Conservation (phyloP, 768 basidiomycete genomes). For the Naganishia randhawae region DNA sequence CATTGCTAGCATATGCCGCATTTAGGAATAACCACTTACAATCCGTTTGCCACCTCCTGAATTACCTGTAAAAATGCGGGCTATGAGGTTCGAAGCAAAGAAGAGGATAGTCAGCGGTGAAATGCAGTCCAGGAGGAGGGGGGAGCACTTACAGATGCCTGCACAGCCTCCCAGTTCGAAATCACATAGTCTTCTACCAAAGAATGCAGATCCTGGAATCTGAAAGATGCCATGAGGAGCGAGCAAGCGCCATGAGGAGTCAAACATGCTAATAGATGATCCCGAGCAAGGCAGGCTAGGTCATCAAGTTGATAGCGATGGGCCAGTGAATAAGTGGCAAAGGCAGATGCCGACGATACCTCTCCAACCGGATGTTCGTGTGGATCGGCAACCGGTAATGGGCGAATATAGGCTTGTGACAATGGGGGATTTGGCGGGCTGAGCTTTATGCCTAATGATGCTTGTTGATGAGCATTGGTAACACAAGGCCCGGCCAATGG, state of each 20-base stretch:
- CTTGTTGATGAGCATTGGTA: not conserved
- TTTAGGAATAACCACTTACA: slow-evolving; percentile 22
- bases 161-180: slow-evolving; percentile 69
- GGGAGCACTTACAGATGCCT: slow-evolving; percentile 5
- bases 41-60: slow-evolving; percentile 40
- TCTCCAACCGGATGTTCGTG: slow-evolving; percentile 66
- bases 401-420: too few relatives aligned
- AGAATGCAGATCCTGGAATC: slow-evolving; percentile 29
- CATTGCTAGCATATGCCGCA: not conserved
- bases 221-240: slow-evolving; percentile 53
- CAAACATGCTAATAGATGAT: slow-evolving; percentile 69
- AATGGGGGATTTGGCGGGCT: not conserved
- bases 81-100: too few relatives aligned
- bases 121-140: not conserved
- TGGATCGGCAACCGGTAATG: slow-evolving; percentile 57
- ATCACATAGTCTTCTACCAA: slow-evolving; percentile 65
- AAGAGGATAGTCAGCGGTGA: not conserved
- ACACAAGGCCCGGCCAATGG: not conserved
- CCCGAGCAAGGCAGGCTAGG: slow-evolving; percentile 64
- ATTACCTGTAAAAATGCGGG: slow-evolving; percentile 38
- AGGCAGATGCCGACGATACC: slow-evolving; percentile 65
- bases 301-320: slow-evolving; percentile 69
- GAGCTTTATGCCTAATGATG: not conserved
- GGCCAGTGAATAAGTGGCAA: slow-evolving; percentile 71
- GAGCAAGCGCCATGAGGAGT: slow-evolving; percentile 66